Evolutionary conservation across 202 grass and related monocot species (phyloP), one percentile per base, ranked within the genome.

Genomic region (Hordeum pubiflorum): DNA sequence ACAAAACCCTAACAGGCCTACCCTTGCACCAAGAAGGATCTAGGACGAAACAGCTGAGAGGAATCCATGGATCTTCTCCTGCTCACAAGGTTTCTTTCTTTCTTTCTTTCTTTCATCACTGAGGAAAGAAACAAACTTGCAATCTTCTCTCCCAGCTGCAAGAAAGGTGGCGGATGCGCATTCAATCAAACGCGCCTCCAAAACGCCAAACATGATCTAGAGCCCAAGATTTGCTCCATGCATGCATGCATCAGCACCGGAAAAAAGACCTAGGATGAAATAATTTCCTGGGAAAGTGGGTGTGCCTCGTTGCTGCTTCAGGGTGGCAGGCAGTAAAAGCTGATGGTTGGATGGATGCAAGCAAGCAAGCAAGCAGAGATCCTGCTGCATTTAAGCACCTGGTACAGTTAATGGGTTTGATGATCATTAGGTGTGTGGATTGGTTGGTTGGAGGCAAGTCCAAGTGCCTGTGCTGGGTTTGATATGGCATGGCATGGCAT

Each of bases 311-410:
- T 75, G 86, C 23, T 76, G 71, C 86, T 66, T 85, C 78, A 85
- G 73, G 73, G 73, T 48, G 58, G 82, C 82, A 89, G 69, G 82
- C 82, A 82, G 73, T 85, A 84, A 81, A 89, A 68, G 78, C 65
- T 82, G 52, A 71, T 60, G 50, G 81, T 74, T 72, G 81, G 81
- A 74, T 65, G 81, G 64, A 76, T 26, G 76, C 74, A 17, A 63
- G 79, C 74, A 69, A 61, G 58, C 58, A 4, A 38, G 63, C 75
- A 29, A 29, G 81, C 76, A 81, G 76, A 70, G 22, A 81, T 44
- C 43, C 78, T 82, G 26, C 13, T 13, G 48, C 79, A 85, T 78
- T 89, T 70, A 85, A 85, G 46, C 66, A 82, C 79, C 79, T 79
- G 83, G 46, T 23, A 74, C 79, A 89, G 79, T 77, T 83, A 86